Conservation (phyloP, 768 basidiomycete species). For the Tremella yokohamensis region DNA sequence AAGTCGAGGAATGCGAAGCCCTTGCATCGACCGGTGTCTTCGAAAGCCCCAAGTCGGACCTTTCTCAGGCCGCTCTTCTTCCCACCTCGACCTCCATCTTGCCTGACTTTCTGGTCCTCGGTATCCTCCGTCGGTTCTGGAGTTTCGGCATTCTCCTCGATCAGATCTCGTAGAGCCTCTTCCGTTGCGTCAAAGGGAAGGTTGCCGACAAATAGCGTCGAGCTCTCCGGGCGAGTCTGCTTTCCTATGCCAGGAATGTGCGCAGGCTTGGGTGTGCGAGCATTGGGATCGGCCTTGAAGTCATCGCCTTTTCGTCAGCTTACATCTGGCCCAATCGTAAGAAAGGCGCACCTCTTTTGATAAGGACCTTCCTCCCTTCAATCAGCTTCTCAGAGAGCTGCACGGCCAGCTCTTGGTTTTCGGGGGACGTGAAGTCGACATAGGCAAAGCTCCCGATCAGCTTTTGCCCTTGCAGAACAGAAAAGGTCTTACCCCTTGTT, state of each 20-base stretch:
- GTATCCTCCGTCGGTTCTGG: slow-evolving; percentile 6
- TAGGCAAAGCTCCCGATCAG: slow-evolving; percentile 78
- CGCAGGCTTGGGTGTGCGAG: slow-evolving; percentile 53
- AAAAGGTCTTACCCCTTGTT: slow-evolving; percentile 39
- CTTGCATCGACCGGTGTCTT: slow-evolving; percentile 91
- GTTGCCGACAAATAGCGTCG: slow-evolving; percentile 89
- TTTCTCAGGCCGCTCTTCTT: slow-evolving; percentile 58
- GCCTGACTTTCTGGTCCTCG: slow-evolving; percentile 55
- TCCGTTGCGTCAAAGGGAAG: slow-evolving; percentile 86
- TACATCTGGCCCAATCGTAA: not conserved
- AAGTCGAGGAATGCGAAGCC: slow-evolving; percentile 97
- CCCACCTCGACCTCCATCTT: slow-evolving; percentile 29
- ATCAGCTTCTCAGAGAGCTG: slow-evolving; percentile 74
- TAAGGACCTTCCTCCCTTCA: slow-evolving; percentile 80
- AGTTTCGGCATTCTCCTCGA: slow-evolving; percentile 63
- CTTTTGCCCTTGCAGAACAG: not conserved
- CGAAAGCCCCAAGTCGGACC: slow-evolving; percentile 90
- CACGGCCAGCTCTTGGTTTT: slow-evolving; percentile 72
- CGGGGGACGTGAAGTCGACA: slow-evolving; percentile 80
- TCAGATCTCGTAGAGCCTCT: slow-evolving; percentile 65
- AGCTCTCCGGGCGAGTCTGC: slow-evolving; percentile 65
- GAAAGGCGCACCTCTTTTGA: slow-evolving; percentile 73
- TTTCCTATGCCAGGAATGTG: slow-evolving; percentile 58
- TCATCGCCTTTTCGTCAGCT: slow-evolving; percentile 60
- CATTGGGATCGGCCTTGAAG: slow-evolving; percentile 57